Conservation (phyloP, 345 rosid species). For the Carallia pectinifolia region DNA sequence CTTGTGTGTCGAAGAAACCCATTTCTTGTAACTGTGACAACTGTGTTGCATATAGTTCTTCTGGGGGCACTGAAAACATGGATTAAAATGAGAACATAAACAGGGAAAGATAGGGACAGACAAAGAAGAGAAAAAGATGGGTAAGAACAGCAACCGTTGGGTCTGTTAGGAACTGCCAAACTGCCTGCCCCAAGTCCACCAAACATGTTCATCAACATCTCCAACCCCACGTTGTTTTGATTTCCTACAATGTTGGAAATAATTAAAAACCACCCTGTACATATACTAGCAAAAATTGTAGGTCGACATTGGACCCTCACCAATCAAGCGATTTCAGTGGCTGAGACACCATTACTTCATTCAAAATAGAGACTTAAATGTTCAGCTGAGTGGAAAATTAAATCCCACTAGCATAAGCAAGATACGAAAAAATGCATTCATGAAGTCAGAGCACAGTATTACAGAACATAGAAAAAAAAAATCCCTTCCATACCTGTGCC, state of each 20-base stretch:
- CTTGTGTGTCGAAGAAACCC: slow-evolving; percentile 71
- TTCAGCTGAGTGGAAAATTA: too few species aligned
- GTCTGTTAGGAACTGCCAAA: slow-evolving; percentile 44
- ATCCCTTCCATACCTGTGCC: slow-evolving; percentile 38
- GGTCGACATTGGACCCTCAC: too few species aligned
- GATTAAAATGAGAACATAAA: background rate
- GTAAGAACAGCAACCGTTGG: slow-evolving; percentile 39
- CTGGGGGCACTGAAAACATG: slow-evolving; percentile 50
- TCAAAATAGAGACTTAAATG: too few species aligned
- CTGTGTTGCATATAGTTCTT: slow-evolving; percentile 60
- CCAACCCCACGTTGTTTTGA: slow-evolving; percentile 46
- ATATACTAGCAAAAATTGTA: background rate
- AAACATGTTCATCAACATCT: slow-evolving; percentile 58
- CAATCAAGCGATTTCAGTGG: too few species aligned
- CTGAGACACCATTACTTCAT: too few species aligned
- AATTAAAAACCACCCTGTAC: background rate
- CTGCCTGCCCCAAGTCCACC: slow-evolving; percentile 63
- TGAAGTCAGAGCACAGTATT: background rate
- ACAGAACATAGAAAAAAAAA: too few species aligned
- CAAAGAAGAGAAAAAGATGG: background rate
- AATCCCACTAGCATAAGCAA: too few species aligned
- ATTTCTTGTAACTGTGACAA: slow-evolving; percentile 72
- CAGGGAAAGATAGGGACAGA: background rate
- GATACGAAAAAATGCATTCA: background rate
- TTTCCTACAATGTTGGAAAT: slow-evolving; percentile 34